phyloP scores from a whole-genome alignment of 495 filamentous ascomycete species.

The Penicillium crystallinum region DNA sequence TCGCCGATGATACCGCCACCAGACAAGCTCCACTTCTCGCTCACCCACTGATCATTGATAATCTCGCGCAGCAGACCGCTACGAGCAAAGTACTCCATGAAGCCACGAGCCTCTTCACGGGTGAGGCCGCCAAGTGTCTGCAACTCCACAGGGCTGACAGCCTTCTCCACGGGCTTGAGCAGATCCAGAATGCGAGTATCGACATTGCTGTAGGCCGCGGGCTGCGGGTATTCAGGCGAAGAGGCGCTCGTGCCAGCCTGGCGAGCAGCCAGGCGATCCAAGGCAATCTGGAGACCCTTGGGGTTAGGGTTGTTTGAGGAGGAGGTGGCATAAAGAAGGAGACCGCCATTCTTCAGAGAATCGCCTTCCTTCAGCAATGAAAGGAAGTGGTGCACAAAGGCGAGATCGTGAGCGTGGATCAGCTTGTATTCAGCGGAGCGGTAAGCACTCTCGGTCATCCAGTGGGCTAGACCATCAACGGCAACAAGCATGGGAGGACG shows the following conservation, averaged over 20 bases:
- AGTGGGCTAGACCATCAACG: constrained; percentile 72
- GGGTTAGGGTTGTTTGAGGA: constrained; percentile 57
- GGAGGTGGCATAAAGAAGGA: constrained; percentile 68
- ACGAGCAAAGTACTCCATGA: constrained; percentile 90
- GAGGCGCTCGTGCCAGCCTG: constrained; percentile 30
- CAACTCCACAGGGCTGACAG: constrained; percentile 47
- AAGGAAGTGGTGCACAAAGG: constrained; percentile 69
- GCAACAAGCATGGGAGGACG: constrained; percentile 76
- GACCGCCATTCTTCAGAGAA: constrained; percentile 69
- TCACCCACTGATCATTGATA: constrained; percentile 67
- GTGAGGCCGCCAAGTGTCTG: constrained; percentile 59
- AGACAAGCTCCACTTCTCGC: constrained; percentile 79
- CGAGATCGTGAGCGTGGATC: constrained; percentile 85
- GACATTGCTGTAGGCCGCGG: constrained; percentile 59
- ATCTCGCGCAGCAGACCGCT: constrained; percentile 71
- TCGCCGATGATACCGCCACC: constrained; percentile 81
- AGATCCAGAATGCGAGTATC: constrained; percentile 61
- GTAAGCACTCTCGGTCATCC: constrained; percentile 76
- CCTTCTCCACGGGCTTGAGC: constrained; percentile 31
- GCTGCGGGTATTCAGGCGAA: constrained; percentile 43
- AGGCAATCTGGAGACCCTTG: constrained; percentile 59
- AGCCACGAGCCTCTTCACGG: constrained; percentile 66
- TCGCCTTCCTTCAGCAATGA: constrained; percentile 56
- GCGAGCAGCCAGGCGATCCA: constrained; percentile 47
- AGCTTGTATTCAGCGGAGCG: constrained; percentile 57